A percentile compares a stretch with the other conserved stretches of the same genome.
Evolutionary conservation across 2,329 filamentous ascomycete genomes (phyloP).

Genomic region (Fusarium coicis): DNA sequence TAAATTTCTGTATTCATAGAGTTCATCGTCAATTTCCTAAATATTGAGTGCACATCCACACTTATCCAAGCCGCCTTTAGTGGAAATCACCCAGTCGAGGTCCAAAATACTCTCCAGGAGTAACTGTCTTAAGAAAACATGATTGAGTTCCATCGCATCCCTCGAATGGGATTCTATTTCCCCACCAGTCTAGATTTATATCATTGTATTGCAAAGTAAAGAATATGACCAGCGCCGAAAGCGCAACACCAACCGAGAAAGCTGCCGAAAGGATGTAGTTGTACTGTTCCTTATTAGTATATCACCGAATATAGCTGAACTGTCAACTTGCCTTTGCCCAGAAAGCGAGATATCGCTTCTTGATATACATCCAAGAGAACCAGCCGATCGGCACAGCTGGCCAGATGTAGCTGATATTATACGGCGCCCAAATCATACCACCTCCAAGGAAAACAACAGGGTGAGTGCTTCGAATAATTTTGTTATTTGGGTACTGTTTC

Average conservation of each 20-base stretch:
- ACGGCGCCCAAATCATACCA: slow-evolving; percentile 54
- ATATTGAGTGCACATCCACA: background rate
- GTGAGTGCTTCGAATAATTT: slow-evolving; percentile 53
- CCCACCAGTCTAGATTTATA: slow-evolving; percentile 57
- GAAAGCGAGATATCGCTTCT: slow-evolving; percentile 56
- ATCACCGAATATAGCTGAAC: background rate
- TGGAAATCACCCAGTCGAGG: slow-evolving; percentile 37
- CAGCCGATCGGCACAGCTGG: slow-evolving; percentile 60
- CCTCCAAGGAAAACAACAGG: slow-evolving; percentile 56
- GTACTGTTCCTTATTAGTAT: slow-evolving; percentile 48
- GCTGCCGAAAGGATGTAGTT: slow-evolving; percentile 61
- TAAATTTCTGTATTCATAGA: background rate
- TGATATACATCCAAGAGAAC: slow-evolving; percentile 60
- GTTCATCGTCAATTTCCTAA: background rate
- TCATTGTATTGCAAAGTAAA: slow-evolving; percentile 57
- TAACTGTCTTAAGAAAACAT: slow-evolving; percentile 39
- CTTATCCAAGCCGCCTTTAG: background rate
- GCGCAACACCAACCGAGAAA: slow-evolving; percentile 57
- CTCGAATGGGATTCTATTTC: slow-evolving; percentile 47
- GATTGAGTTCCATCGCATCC: slow-evolving; percentile 44
- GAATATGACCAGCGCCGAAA: slow-evolving; percentile 60
- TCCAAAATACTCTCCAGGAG: slow-evolving; percentile 48
- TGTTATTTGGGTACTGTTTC: slow-evolving; percentile 47
- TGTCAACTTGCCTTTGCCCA: slow-evolving; percentile 56
- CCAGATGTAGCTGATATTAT: slow-evolving; percentile 59